Percentiles rank a stretch among this genome's conserved stretches.
phyloP scores from a whole-genome alignment of 768 basidiomycete genomes.

The Phylloporus arenicola region DNA sequence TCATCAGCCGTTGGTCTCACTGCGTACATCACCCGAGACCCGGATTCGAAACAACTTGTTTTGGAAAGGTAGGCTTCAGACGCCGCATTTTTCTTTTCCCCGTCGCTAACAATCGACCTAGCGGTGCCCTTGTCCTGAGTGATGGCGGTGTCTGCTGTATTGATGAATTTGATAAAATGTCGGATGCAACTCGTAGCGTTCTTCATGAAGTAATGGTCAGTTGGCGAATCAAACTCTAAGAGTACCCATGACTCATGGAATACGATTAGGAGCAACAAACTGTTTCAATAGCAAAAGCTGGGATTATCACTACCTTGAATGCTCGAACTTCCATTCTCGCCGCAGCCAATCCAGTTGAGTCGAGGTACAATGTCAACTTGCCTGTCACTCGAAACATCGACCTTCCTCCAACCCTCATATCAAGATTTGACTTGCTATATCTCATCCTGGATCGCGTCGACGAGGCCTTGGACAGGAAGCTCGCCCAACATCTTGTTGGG shows the following conservation, averaged over 20 bases:
- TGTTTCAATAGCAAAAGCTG: conserved; percentile 97
- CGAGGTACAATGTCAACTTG: conserved; percentile 86
- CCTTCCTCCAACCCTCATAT: conserved; percentile 94
- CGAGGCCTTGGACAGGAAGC: conserved; percentile 73
- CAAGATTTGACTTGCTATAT: conserved; percentile 94
- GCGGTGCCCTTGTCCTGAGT: conserved; percentile 89
- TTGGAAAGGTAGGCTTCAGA: conserved; percentile 69
- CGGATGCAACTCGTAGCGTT: conserved; percentile 92
- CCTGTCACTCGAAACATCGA: conserved; percentile 97
- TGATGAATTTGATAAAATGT: conserved; percentile 99
- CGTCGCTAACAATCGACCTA: conserved; percentile 24
- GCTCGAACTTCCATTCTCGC: conserved; percentile 97
- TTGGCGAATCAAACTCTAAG: not conserved
- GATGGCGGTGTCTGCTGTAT: conserved; percentile 99
- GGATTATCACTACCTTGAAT: conserved; percentile 97
- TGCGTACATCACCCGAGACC: conserved; percentile 96
- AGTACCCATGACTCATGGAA: not conserved
- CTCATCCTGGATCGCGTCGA: conserved; percentile 94
- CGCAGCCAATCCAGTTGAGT: conserved; percentile 95
- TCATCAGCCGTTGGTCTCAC: conserved; percentile 98
- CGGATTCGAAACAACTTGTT: conserved; percentile 96
- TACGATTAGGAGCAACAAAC: conserved; percentile 93
- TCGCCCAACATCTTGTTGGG: conserved; percentile 90
- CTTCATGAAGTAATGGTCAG: conserved; percentile 97
- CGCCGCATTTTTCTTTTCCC: not conserved